These are phyloP conservation scores for Apiotrichum domesticum DNA, from an alignment of 1,284 basidiomycete species.

Conservation along the genomic window DNA sequence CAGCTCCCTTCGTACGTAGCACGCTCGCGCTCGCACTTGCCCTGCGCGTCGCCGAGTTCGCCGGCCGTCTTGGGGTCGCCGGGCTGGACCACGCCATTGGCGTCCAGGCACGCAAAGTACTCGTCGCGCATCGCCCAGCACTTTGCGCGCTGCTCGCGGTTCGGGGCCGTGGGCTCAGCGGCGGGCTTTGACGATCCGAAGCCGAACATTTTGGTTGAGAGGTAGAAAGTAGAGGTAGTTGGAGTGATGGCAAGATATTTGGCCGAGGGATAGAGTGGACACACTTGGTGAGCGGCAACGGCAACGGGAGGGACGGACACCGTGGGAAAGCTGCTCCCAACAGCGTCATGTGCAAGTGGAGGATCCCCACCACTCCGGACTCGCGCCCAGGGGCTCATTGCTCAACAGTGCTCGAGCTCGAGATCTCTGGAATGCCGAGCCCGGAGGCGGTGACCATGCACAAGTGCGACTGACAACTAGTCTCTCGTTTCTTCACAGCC, in stretches of 20 bases:
- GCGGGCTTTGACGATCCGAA: slow-evolving; percentile 3
- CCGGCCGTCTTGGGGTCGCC: slow-evolving; percentile 31
- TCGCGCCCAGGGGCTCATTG: too few species aligned
- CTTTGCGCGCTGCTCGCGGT: slow-evolving; percentile 40
- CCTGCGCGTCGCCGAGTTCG: slow-evolving; percentile 20
- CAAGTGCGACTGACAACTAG: not conserved
- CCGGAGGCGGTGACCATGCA: too few species aligned
- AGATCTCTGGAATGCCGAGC: too few species aligned
- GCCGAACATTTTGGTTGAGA: slow-evolving; percentile 24
- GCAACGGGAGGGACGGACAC: too few species aligned
- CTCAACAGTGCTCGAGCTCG: too few species aligned
- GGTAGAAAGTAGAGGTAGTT: too few species aligned
- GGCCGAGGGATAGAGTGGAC: not conserved
- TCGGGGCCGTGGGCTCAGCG: slow-evolving; percentile 31
- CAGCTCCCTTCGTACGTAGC: slow-evolving; percentile 41
- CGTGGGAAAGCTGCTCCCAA: too few species aligned
- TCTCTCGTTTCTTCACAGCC: too few species aligned
- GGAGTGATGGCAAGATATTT: too few species aligned
- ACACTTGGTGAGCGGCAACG: slow-evolving; percentile 15
- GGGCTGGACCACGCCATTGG: slow-evolving; percentile 36
- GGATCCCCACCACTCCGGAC: too few species aligned
- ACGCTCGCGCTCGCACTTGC: slow-evolving; percentile 36
- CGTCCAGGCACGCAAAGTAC: slow-evolving; percentile 47
- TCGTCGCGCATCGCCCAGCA: slow-evolving; percentile 48
- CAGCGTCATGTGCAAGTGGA: too few species aligned